These are phyloP conservation scores for Zasmidium cellare DNA, from an alignment of 2,329 filamentous ascomycete species.

Conservation along the genomic window DNA sequence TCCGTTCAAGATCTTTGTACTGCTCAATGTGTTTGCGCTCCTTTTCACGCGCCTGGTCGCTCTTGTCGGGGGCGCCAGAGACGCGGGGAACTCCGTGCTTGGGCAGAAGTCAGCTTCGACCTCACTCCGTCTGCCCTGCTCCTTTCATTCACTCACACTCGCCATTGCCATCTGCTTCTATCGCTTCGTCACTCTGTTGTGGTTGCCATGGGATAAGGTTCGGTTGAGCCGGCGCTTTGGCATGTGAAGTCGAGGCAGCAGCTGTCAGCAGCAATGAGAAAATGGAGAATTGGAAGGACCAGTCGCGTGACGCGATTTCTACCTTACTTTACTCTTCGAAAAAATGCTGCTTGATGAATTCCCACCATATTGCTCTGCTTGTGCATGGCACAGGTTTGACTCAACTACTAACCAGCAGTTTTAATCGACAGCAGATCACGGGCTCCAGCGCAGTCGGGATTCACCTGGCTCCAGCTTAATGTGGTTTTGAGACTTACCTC, in stretches of 20 bases:
- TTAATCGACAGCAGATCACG: not conserved
- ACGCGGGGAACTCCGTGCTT: conserved; percentile 82
- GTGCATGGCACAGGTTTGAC: conserved; percentile 3
- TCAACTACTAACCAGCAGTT: conserved; percentile 6
- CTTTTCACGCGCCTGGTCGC: conserved; percentile 68
- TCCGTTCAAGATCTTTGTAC: conserved; percentile 70
- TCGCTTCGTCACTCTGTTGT: not conserved
- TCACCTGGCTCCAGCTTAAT: not conserved
- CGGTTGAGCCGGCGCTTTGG: not conserved
- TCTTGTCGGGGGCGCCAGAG: conserved; percentile 51
- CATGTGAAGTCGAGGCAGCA: not conserved
- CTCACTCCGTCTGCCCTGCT: conserved; percentile 18
- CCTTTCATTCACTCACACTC: conserved; percentile 8
- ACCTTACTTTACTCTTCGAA: not conserved
- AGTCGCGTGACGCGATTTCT: conserved; percentile 4
- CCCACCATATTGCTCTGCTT: not conserved
- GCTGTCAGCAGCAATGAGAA: not conserved
- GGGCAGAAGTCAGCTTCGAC: conserved; percentile 22
- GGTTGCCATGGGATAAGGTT: not conserved
- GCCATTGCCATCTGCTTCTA: conserved; percentile 7
- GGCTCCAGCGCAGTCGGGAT: not conserved
- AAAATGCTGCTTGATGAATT: not conserved
- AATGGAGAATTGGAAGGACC: not conserved
- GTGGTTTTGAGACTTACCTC: not conserved
- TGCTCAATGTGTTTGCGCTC: conserved; percentile 74